These are phyloP conservation scores for Biscogniauxia sp. DNA, from an alignment of 2,329 filamentous ascomycete genomes.

Conservation along the genomic window DNA sequence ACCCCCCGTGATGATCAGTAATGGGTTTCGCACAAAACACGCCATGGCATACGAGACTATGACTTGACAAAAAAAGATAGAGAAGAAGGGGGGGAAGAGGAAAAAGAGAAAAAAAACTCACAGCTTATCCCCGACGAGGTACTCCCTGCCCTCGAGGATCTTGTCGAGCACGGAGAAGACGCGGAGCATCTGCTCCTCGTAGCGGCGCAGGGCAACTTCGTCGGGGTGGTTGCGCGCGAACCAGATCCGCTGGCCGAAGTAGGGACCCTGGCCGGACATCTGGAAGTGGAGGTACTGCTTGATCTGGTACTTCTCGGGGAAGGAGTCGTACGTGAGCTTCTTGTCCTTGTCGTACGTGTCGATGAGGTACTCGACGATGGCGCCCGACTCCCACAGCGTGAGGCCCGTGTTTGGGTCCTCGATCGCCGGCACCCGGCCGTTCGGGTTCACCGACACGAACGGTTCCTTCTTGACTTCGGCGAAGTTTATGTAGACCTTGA, in stretches of 20 bases:
- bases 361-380: conserved; percentile 21
- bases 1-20: neutral
- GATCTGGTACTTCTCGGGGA: conserved; percentile 35
- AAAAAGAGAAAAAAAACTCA: neutral
- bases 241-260: conserved; percentile 46
- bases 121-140: neutral
- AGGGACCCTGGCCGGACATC: conserved; percentile 45
- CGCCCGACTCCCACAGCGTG: conserved; percentile 24
- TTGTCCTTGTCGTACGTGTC: conserved; percentile 37
- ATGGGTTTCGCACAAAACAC: neutral
- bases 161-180: conserved; percentile 43
- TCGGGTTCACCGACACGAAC: conserved; percentile 18
- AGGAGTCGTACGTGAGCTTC: conserved; percentile 34
- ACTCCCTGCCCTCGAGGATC: conserved; percentile 23
- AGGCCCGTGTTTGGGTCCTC: conserved; percentile 19
- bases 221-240: conserved; percentile 41
- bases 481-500: neutral
- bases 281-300: conserved; percentile 47
- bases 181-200: conserved; percentile 42
- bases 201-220: conserved; percentile 41
- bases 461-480: conserved; percentile 16
- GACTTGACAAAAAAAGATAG: too few relatives aligned
- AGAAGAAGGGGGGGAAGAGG: too few relatives aligned
- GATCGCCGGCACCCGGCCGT: conserved; percentile 20
- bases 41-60: neutral